Evolutionary conservation across 176 grass and related monocot species (phyloP), one percentile per base, ranked within the genome.

Genomic region (Eleusine coracana): DNA sequence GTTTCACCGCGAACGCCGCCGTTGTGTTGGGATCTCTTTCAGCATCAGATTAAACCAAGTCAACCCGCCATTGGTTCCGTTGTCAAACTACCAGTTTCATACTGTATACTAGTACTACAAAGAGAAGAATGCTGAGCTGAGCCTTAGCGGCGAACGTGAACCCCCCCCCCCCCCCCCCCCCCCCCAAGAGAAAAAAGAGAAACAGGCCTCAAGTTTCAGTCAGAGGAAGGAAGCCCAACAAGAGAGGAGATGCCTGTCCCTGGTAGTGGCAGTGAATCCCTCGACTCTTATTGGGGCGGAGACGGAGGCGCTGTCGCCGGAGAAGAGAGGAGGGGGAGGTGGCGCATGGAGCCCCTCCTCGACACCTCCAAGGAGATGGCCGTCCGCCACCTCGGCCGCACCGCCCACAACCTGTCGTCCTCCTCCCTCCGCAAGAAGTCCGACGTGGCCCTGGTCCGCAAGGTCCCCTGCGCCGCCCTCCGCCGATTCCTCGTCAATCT

Each of bases 361-460:
- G 21, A 61, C 40, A 31, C 40, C 40, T 64, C 44, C 63, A 89
- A 90, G 88, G 88, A 90, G 79, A 51, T 69, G 37, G 39, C 71
- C 5, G 13, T 66, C 20, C 83, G 88, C 0, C 42, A 13, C 70
- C 76, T 60, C 63, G 85, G 85, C 45, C 89, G 91, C 66, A 99
- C 85, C 8, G 89, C 96, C 17, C 96, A 89, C 87, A 96, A 86
- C 96, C 41, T 99, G 58, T 99, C 96, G 23, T 91, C 91, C 40
- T 88, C 86, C 29, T 96, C 93, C 29, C 89, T 99, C 69, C 93
- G 93, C 71, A 96, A 94, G 79, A 92, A 94, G 73, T 99, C 91
- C 9, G 93, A 99, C 71, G 28, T 66, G 79, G 46, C 87, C 3
- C 59, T 99, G 59, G 49, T 98, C 65, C 80, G 84, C 87, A 99